Evolutionary conservation across 768 basidiomycete species (phyloP).

Genomic region (Pulveroboletus ravenelii): DNA sequence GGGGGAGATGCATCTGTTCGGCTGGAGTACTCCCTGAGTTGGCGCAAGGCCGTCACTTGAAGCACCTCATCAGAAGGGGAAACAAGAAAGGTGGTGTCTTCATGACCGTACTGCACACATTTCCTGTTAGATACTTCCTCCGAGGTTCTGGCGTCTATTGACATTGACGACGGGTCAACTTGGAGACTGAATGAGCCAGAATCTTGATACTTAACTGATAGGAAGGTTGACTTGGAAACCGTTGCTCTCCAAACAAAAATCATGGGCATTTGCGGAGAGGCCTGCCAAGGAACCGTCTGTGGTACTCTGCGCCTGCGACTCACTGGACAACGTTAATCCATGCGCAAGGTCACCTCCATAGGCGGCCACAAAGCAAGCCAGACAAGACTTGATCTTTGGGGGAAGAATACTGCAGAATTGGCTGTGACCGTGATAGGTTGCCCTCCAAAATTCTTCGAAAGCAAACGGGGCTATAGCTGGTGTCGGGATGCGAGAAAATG

Average conservation of each 20-base stretch:
- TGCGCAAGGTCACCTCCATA: conserved; percentile 46
- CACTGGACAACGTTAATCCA: conserved; percentile 37
- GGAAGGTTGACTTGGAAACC: neutral
- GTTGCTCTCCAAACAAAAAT: conserved; percentile 16
- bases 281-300: conserved; percentile 20
- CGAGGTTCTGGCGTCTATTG: neutral
- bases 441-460: conserved; percentile 57
- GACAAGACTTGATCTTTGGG: conserved; percentile 37
- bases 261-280: conserved; percentile 6
- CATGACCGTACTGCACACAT: neutral
- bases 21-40: conserved; percentile 16
- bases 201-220: neutral
- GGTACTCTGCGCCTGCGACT: conserved; percentile 33
- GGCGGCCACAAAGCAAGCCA: conserved; percentile 44
- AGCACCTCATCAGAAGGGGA: neutral
- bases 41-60: conserved; percentile 10
- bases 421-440: conserved; percentile 43
- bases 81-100: conserved; percentile 9
- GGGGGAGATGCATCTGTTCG: neutral
- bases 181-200: conserved; percentile 16
- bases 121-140: neutral
- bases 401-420: conserved; percentile 40
- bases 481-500: conserved; percentile 43
- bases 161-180: conserved; percentile 13
- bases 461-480: conserved; percentile 48